Conservation (phyloP, 345 rosid genomes). For the Ceriops zippeliana region DNA sequence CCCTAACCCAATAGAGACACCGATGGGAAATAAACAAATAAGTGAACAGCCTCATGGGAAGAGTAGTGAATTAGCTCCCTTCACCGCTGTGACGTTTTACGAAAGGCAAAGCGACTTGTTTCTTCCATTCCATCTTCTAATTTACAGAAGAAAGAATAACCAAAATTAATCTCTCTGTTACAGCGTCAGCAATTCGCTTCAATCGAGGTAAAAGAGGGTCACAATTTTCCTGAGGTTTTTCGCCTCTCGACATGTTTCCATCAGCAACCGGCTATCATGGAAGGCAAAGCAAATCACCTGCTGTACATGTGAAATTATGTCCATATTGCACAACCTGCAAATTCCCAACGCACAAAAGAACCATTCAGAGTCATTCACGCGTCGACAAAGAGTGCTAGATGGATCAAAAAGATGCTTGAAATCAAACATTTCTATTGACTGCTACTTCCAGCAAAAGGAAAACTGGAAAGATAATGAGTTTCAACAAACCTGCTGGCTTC, state of each 20-base stretch:
- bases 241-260: conserved; percentile 98
- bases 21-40: no score
- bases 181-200: conserved; percentile 26
- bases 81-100: conserved; percentile 10
- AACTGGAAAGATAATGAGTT: neutral
- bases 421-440: neutral
- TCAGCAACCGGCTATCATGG: conserved; percentile 85
- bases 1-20: no score
- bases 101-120: neutral
- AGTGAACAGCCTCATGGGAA: neutral
- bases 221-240: conserved; percentile 85
- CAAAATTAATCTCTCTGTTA: conserved; percentile 7
- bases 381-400: no score
- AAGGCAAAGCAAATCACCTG: conserved; percentile 98
- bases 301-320: conserved; percentile 91
- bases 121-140: conserved; percentile 14
- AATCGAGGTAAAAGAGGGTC: conserved; percentile 89
- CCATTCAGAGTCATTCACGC: neutral
- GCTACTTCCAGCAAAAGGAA: neutral
- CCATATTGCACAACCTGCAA: conserved; percentile 91
- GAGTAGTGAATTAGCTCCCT: conserved; percentile 27
- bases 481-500: conserved; percentile 75
- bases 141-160: conserved; percentile 25
- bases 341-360: conserved; percentile 10
- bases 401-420: neutral